Evolutionary conservation across 495 filamentous ascomycete species (phyloP).

Genomic region (Sabuloglossum arenarium): DNA sequence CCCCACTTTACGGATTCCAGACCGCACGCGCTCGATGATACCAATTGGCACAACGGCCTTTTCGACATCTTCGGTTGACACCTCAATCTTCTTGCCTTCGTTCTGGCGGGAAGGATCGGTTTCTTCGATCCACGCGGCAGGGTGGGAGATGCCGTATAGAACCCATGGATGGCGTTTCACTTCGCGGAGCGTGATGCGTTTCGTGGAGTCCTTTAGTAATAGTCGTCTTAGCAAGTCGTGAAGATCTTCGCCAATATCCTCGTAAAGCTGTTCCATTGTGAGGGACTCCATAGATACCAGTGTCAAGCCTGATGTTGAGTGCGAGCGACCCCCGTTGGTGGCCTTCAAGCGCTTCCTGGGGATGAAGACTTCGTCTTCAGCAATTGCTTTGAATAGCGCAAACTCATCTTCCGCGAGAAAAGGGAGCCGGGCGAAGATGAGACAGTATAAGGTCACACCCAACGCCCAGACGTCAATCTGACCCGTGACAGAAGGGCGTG

Average conservation of each 20-base stretch:
- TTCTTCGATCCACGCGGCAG: slow-evolving; percentile 69
- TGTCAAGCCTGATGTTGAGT: slow-evolving; percentile 10
- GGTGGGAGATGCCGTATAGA: slow-evolving; percentile 54
- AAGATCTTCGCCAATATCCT: slow-evolving; percentile 65
- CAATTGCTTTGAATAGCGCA: slow-evolving; percentile 74
- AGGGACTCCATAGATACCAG: not conserved
- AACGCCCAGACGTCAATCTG: slow-evolving; percentile 95
- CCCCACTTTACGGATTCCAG: slow-evolving; percentile 32
- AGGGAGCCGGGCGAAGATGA: slow-evolving; percentile 81
- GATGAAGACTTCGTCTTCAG: slow-evolving; percentile 76
- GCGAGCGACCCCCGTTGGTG: slow-evolving; percentile 17
- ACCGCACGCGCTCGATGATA: slow-evolving; percentile 56
- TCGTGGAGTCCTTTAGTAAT: slow-evolving; percentile 70
- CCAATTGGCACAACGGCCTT: slow-evolving; percentile 76
- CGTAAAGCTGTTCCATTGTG: slow-evolving; percentile 53
- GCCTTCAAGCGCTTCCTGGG: slow-evolving; percentile 60
- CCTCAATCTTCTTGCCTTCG: slow-evolving; percentile 76
- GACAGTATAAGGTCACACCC: slow-evolving; percentile 85
- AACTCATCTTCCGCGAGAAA: slow-evolving; percentile 85
- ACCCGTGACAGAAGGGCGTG: slow-evolving; percentile 33
- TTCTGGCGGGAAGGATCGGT: slow-evolving; percentile 69
- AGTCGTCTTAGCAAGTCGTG: slow-evolving; percentile 63
- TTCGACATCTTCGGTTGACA: slow-evolving; percentile 76
- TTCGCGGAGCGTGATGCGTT: slow-evolving; percentile 73
- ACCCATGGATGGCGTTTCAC: slow-evolving; percentile 97